phyloP scores from a whole-genome alignment of 2,329 filamentous ascomycete genomes.

The Celoporthe dispersa region DNA sequence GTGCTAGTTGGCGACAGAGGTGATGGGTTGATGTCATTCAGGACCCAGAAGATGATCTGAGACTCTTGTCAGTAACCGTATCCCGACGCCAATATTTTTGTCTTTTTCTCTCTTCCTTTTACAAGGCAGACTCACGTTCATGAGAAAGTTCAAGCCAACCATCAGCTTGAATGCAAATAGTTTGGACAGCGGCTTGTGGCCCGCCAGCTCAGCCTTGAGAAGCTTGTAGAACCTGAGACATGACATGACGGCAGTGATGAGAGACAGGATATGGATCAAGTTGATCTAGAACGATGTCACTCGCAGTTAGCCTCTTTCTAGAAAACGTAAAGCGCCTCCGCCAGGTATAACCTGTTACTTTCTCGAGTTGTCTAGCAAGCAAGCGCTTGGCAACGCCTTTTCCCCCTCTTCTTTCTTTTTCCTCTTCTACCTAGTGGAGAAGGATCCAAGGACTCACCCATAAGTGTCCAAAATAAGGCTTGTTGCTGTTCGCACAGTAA shows the following conservation, averaged over 20 bases:
- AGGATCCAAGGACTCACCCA: constrained; percentile 31
- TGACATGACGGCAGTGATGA: constrained; percentile 34
- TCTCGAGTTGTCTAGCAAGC: not conserved
- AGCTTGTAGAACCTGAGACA: constrained; percentile 37
- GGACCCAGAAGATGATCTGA: constrained; percentile 32
- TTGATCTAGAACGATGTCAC: constrained; percentile 30
- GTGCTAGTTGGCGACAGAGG: constrained; percentile 31
- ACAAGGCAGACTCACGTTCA: constrained; percentile 33
- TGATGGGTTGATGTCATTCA: constrained; percentile 28
- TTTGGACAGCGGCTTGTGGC: constrained; percentile 38
- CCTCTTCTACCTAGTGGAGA: not conserved
- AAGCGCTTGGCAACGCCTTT: not conserved
- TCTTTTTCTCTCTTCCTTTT: too few species aligned
- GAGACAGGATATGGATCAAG: constrained; percentile 35
- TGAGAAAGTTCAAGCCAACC: constrained; percentile 38
- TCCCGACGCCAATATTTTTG: not conserved
- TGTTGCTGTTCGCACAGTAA: constrained; percentile 38
- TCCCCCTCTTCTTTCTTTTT: too few species aligned
- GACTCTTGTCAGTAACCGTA: not conserved
- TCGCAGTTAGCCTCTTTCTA: constrained; percentile 6
- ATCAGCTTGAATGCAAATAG: constrained; percentile 42
- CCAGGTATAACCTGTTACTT: not conserved
- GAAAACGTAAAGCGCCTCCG: not conserved
- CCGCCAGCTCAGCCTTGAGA: constrained; percentile 35
- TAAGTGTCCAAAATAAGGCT: constrained; percentile 38